phyloP scores from a whole-genome alignment of 108 stramenopile species.

The Hondaea fermentalgiana region DNA sequence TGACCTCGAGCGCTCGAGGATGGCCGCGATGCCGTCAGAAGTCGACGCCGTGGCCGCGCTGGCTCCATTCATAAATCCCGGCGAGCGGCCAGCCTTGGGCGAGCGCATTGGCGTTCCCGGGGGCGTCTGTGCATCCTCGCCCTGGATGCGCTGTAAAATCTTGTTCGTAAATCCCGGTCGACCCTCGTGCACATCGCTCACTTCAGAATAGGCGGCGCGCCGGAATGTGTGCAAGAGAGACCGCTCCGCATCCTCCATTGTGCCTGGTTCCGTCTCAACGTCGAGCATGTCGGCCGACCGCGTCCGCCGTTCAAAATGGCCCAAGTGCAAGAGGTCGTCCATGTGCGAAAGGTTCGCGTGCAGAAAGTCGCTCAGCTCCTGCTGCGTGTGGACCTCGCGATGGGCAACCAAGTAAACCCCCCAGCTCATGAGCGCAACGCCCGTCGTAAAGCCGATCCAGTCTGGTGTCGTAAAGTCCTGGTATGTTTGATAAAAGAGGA shows the following conservation, averaged over 20 bases:
- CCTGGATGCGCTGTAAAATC: neutral
- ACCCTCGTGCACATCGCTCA: neutral
- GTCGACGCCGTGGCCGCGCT: neutral
- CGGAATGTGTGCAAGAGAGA: neutral
- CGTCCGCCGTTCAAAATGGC: neutral
- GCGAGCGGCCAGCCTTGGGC: neutral
- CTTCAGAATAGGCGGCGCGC: neutral
- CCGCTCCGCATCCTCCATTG: neutral
- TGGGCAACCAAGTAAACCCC: conserved; percentile 2
- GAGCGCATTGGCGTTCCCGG: neutral
- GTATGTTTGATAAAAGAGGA: neutral
- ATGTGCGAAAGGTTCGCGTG: neutral
- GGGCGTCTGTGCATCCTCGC: neutral
- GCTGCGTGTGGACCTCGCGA: neutral
- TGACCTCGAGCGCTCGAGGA: neutral
- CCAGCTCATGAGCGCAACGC: neutral
- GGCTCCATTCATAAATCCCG: neutral
- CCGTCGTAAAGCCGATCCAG: neutral
- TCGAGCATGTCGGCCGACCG: neutral
- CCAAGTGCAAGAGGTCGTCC: neutral
- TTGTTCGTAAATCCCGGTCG: neutral
- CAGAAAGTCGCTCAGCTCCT: conserved; percentile 5
- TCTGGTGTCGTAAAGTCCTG: neutral
- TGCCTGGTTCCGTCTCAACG: neutral
- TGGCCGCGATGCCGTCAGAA: neutral